Evolutionary conservation across 352 stramenopile genomes (phyloP), one percentile per base, ranked within the genome.

Genomic region (Nothophytophthora sp.): DNA sequence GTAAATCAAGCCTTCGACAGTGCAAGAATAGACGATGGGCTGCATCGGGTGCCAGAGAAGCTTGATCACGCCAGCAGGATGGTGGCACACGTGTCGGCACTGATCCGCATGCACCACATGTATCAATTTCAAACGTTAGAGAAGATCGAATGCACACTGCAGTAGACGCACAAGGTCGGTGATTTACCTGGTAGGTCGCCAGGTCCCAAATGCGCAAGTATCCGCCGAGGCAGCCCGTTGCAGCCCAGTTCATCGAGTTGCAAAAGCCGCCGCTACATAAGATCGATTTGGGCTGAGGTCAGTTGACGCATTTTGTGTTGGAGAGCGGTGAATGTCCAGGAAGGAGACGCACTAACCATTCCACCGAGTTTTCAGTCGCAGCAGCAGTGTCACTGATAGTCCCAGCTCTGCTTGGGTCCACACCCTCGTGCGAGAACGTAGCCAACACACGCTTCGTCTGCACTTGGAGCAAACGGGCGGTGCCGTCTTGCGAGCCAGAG

Each of bases 161-260:
- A n/a, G n/a, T n/a, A n/a, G n/a, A 9, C 9, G 12, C 15, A 34
- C 28, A n/a, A n/a, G n/a, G n/a, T n/a, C n/a, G n/a, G n/a, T n/a
- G n/a, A n/a, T n/a, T 48, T 72, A 91, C 83, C 49, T 91, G 76
- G 55, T 92, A 80, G 1, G 81, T 90, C 8, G 79, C 76, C 34
- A 98, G 80, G 69, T 99, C 96, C 96, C 96, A 99, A 58, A 99
- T 98, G 55, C 97, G 97, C 39, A 99, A 55, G 23, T 77, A 84
- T 46, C 96, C 96, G 50, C 98, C 96, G 2, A 98, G 88, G 27
- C 95, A 97, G 22, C 90, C 96, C 1, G 96, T 99, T 16, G 96
- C 95, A 30, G 81, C 91, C 96, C 96, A 99, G 58, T 97, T 96
- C 73, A 96, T 91, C 34, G 90, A 92, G 47, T 81, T 86, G 55